Base-by-base conservation (phyloP, 345 rosid genomes). In the Eucalyptus regnans region DNA sequence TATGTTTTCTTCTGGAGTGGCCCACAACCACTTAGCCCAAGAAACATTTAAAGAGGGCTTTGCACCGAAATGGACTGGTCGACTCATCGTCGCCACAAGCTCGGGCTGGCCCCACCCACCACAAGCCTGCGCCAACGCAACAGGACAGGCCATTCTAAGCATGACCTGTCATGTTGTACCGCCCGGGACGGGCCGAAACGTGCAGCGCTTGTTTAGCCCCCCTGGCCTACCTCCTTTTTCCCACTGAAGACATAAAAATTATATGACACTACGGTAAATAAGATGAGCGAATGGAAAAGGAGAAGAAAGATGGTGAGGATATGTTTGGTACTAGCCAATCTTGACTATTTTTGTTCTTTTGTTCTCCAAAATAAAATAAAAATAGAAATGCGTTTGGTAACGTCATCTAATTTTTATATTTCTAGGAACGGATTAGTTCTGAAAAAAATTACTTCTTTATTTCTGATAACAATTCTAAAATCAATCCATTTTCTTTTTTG, bases 361-460 rank as follows among this genome's bases (percentile, higher is more conserved):
- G 9, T 52, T 52, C 9, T 27, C 4, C 2, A 1, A 60, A 12
- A 12, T 27, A 60, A 60, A 60, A 60, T 6, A 27, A 51, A 44
- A 52, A 52, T 18, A 52, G 0, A 17, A 17, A 17, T 7, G 0
- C 0, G 0, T 52, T 52, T 52, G 2, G 1, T 52, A 18, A 52
- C 4, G 1, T 52, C 4, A 52, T 52, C 2, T 52, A 7, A 52
- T 18, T 52, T 52, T 18, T 52, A 18, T 52, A 52, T 52, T 52
- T 52, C 1, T 52, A 0, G 4, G 9, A 52, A 52, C 1, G 18
- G 4, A 52, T 52, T 52, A 18, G 23, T 52, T 52, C 9, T 52
- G 4, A 18, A 52, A 52, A 52, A 52, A 52, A 52, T 7, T 18
- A 18, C 23, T 52, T 17, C 23, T 52, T 52, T 52, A 18, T 4